These are phyloP conservation scores for Moricandia arvensis DNA, from an alignment of 345 rosid genomes.

Conservation along the genomic window DNA sequence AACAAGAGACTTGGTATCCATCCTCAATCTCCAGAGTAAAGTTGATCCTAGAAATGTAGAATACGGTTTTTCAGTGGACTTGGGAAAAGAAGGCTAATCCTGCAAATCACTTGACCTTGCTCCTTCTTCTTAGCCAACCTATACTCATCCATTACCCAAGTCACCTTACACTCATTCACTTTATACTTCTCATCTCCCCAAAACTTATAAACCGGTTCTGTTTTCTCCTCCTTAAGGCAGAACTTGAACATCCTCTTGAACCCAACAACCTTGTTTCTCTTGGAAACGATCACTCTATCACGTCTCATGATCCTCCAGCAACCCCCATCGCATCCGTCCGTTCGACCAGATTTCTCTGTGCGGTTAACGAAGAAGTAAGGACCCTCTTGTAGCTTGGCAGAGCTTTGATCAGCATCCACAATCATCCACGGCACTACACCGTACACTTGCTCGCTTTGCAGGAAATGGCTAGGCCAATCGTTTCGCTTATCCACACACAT, in stretches of 20 bases:
- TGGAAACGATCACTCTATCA: background rate
- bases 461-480: background rate
- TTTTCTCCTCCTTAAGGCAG: background rate
- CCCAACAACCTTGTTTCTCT: background rate
- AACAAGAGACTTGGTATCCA: too few species aligned
- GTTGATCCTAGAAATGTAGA: background rate
- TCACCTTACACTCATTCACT: background rate
- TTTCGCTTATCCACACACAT: background rate
- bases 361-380: background rate
- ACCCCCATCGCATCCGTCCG: background rate
- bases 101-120: constrained; percentile 1
- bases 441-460: background rate
- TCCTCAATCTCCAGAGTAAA: too few species aligned
- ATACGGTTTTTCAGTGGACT: background rate
- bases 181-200: background rate
- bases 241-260: constrained; percentile 2
- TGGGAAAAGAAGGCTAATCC: background rate
- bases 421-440: background rate
- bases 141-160: constrained; percentile 12
- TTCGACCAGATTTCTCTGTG: background rate
- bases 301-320: constrained; percentile 5
- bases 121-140: background rate
- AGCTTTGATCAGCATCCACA: background rate
- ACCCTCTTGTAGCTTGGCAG: background rate
- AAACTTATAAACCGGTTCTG: background rate